phyloP scores from a whole-genome alignment of 2,329 filamentous ascomycete species.

The Colletotrichum chlorophyti region DNA sequence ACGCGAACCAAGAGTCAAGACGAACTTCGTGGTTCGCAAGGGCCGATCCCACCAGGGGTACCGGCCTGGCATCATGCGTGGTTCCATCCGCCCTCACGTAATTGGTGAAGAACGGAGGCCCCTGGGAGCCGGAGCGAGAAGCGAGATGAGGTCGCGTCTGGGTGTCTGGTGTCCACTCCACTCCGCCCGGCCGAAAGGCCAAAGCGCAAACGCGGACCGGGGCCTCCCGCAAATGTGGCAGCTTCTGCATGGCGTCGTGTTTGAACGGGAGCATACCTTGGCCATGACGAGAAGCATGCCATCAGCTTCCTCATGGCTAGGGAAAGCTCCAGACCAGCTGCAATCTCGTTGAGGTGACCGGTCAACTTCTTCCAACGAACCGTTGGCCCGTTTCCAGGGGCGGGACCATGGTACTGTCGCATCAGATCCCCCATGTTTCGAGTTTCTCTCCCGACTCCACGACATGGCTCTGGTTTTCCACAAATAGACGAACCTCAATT shows the following conservation, averaged over 20 bases:
- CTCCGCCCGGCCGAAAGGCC: constrained; percentile 6
- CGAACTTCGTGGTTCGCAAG: not conserved
- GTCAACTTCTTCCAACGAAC: not conserved
- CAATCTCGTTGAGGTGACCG: no score
- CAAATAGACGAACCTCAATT: not conserved
- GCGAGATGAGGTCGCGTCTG: constrained; percentile 20
- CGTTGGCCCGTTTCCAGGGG: not conserved
- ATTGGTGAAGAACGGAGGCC: constrained; percentile 13
- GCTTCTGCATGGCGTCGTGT: no score
- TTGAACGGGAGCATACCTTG: no score
- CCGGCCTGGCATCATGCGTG: not conserved
- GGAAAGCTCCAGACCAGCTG: no score
- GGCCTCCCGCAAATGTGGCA: constrained; percentile 6
- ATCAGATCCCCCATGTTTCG: not conserved
- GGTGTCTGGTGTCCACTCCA: constrained; percentile 7
- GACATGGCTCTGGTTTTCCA: no score
- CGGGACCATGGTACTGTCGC: not conserved
- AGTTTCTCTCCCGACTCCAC: no score
- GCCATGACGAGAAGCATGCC: no score
- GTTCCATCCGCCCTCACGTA: not conserved
- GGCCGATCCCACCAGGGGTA: constrained; percentile 1
- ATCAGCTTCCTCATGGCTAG: no score
- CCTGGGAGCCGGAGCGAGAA: constrained; percentile 16
- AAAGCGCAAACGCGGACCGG: constrained; percentile 14
- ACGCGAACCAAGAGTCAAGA: not conserved